Evolutionary conservation across 176 grass and related monocot genomes (phyloP), one percentile per base, ranked within the genome.

Genomic region (Chloris gayana): DNA sequence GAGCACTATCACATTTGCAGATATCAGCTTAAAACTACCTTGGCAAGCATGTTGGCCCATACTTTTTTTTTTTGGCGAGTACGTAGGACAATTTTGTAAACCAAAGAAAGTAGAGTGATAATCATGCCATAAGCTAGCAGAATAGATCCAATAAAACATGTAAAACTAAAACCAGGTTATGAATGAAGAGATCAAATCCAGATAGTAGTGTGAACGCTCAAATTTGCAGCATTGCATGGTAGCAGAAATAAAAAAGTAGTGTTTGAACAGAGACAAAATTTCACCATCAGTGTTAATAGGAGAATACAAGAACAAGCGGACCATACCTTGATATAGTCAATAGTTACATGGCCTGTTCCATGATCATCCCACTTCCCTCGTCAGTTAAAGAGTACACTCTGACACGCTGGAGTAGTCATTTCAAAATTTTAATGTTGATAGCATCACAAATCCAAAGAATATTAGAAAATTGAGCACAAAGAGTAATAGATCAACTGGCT

Each of bases 311-410:
- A 67, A 68, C 33, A 75, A 67, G 59, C 22, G 50, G 83, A 73
- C 7, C 21, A 68, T 87, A 97, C 94, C 91, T 97, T 79, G 30
- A 91, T 71, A 69, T 82, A 84, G 78, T 93, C 94, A 53, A 97
- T 87, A 72, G 88, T 85, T 39, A 91, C 87, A 78, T 91, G 94
- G 53, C 94, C 91, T 9, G 86, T 97, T 88, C 94, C 91, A 62
- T 83, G 91, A 81, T 93, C 86, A 80, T 89, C 88, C 91, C 91
- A 93, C 72, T 88, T 89, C 22, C 94, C 30, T 89, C 87, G 57
- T 91, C 67, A 33, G 45, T 83, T 76, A 91, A 87, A 32, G 82
- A 34, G 74, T 88, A 93, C 70, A 97, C 70, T 77, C 91, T 93
- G 61, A 93, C 91, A 82, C 84, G 94, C 91, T 97, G 86, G 85